A percentile compares a stretch with the other conserved stretches of the same genome.
Conservation (phyloP, 2,329 filamentous ascomycete genomes). For the Penicillium frequentans region DNA sequence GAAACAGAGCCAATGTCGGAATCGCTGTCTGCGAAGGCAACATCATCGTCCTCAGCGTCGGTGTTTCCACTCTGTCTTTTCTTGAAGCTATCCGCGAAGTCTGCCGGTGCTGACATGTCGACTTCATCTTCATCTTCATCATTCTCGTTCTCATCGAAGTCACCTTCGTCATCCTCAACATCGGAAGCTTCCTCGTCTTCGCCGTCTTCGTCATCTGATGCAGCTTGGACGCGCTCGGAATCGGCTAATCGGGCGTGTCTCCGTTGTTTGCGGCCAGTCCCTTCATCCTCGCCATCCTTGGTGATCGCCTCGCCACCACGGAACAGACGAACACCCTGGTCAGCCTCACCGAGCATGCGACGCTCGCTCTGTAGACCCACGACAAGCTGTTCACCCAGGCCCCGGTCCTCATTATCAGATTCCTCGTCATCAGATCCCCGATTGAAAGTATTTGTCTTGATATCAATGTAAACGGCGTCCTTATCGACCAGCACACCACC, state of each 20-base stretch:
- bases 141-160: conserved; percentile 54
- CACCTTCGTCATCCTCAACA: conserved; percentile 52
- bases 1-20: conserved; percentile 92
- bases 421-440: conserved; percentile 64
- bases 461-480: conserved; percentile 87
- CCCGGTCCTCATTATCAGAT: conserved; percentile 67
- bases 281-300: conserved; percentile 55
- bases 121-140: conserved; percentile 39
- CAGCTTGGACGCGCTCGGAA: conserved; percentile 52
- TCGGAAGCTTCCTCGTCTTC: conserved; percentile 54
- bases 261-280: conserved; percentile 56
- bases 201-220: conserved; percentile 57
- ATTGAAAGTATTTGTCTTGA: conserved; percentile 71
- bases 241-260: conserved; percentile 54
- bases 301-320: conserved; percentile 69
- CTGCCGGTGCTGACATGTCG: conserved; percentile 42
- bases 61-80: conserved; percentile 54
- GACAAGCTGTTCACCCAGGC: conserved; percentile 94
- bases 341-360: conserved; percentile 76
- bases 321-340: conserved; percentile 83
- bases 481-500: conserved; percentile 95
- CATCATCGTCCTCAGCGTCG: conserved; percentile 63
- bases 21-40: conserved; percentile 94
- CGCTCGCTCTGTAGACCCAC: conserved; percentile 83
- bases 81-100: conserved; percentile 45